Percentiles rank a stretch among this genome's conserved stretches.
phyloP scores from a whole-genome alignment of 2,329 filamentous ascomycete species.

The Emydomyces testavorans region DNA sequence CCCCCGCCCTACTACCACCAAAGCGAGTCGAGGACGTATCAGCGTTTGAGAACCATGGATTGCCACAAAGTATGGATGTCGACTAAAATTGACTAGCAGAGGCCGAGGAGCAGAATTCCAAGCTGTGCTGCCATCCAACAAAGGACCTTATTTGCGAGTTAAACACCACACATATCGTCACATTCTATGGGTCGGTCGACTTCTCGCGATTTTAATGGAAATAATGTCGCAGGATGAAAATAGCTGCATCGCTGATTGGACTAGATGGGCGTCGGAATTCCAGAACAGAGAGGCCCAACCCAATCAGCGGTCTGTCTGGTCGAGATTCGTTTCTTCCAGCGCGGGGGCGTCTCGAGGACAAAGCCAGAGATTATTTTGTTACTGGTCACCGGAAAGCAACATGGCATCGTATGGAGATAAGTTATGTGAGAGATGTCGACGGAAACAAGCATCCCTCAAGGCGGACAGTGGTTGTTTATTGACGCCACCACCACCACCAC shows the following conservation, averaged over 20 bases:
- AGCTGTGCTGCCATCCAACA: too few species aligned
- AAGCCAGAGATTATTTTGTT: neutral
- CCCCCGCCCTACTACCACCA: neutral
- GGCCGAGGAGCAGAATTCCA: neutral
- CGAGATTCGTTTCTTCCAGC: too few species aligned
- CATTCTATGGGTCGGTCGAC: neutral
- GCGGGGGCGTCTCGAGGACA: too few species aligned
- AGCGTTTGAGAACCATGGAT: neutral
- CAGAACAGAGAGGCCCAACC: neutral
- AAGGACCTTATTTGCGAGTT: too few species aligned
- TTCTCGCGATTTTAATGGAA: neutral
- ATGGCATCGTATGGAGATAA: neutral
- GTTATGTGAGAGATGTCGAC: too few species aligned
- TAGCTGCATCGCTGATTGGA: neutral
- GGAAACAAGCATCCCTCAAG: neutral
- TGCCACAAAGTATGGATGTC: neutral
- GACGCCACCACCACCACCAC: too few species aligned
- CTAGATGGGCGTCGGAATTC: neutral
- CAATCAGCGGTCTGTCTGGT: too few species aligned
- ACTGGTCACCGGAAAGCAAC: slow-evolving; percentile 5
- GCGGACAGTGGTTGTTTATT: neutral
- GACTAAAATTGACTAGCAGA: too few species aligned
- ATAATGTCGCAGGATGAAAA: slow-evolving; percentile 7
- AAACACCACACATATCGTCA: neutral
- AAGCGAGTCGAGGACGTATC: neutral